phyloP scores from a whole-genome alignment of 2,329 filamentous ascomycete species.

The Colletotrichum sp. region DNA sequence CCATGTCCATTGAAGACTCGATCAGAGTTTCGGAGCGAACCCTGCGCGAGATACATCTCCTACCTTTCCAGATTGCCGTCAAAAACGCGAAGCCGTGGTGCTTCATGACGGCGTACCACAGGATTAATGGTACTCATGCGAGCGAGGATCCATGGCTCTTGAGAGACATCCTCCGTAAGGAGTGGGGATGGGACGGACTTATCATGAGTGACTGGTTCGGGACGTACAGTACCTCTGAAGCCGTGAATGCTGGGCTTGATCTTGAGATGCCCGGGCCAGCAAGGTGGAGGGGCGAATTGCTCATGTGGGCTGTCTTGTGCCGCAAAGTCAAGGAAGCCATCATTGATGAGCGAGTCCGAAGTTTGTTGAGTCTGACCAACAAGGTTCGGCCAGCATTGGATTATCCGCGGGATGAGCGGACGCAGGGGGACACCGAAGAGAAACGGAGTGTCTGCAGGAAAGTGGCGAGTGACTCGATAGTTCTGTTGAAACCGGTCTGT shows the following conservation, averaged over 20 bases:
- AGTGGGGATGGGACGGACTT: slow-evolving; percentile 62
- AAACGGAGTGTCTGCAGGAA: slow-evolving; percentile 43
- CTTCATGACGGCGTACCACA: slow-evolving; percentile 60
- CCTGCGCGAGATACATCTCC: slow-evolving; percentile 60
- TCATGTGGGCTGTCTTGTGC: slow-evolving; percentile 54
- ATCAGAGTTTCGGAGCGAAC: not conserved
- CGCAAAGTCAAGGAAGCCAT: slow-evolving; percentile 59
- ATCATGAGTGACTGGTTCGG: slow-evolving; percentile 66
- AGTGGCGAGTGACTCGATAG: slow-evolving; percentile 62
- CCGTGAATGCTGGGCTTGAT: slow-evolving; percentile 56
- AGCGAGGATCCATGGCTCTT: slow-evolving; percentile 47
- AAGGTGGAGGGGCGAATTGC: slow-evolving; percentile 50
- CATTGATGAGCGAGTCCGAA: slow-evolving; percentile 59
- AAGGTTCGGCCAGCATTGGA: not conserved
- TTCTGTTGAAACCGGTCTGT: slow-evolving; percentile 64
- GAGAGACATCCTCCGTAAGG: slow-evolving; percentile 52
- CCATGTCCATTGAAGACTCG: slow-evolving; percentile 6
- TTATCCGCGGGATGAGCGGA: slow-evolving; percentile 50
- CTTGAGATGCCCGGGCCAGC: slow-evolving; percentile 65
- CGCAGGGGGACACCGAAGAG: not conserved
- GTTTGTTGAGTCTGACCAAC: slow-evolving; percentile 58
- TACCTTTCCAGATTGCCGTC: slow-evolving; percentile 61
- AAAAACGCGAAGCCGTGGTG: slow-evolving; percentile 53
- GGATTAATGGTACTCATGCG: slow-evolving; percentile 32
- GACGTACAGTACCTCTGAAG: slow-evolving; percentile 56